These are phyloP conservation scores for Candida ponderosae DNA, from an alignment of 805 yeast genomes.

Conservation along the genomic window DNA sequence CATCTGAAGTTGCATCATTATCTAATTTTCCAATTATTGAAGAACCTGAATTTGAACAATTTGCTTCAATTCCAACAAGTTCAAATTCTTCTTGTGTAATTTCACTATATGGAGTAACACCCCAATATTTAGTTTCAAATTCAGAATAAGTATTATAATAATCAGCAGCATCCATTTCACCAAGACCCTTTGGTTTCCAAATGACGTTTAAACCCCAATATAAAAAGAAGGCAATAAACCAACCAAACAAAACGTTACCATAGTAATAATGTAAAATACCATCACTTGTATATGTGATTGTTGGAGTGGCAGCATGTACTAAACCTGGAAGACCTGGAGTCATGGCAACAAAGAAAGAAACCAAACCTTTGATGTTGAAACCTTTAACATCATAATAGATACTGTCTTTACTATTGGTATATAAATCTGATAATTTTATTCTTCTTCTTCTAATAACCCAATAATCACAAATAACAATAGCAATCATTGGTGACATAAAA, in stretches of 20 bases:
- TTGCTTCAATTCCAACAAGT: too few relatives aligned
- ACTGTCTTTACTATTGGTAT: slow-evolving; percentile 18
- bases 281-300: background rate
- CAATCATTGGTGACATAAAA: slow-evolving; percentile 31
- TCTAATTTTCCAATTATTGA: too few relatives aligned
- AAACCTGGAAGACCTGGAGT: slow-evolving; percentile 31
- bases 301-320: background rate
- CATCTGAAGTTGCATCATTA: too few relatives aligned
- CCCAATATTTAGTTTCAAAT: background rate
- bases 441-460: slow-evolving; percentile 23
- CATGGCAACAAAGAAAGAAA: slow-evolving; percentile 23
- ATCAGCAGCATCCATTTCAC: background rate
- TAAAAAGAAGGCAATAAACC: background rate
- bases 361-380: slow-evolving; percentile 26
- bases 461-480: slow-evolving; percentile 29
- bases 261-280: background rate
- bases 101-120: background rate
- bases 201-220: background rate
- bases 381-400: slow-evolving; percentile 30
- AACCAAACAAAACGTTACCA: slow-evolving; percentile 1
- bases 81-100: too few relatives aligned
- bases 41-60: too few relatives aligned
- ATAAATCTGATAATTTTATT: slow-evolving; percentile 28
- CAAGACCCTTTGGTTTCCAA: background rate
- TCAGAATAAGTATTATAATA: background rate